Evolutionary conservation across 495 filamentous ascomycete genomes (phyloP).

Genomic region (Trichoderma orchidacearum): DNA sequence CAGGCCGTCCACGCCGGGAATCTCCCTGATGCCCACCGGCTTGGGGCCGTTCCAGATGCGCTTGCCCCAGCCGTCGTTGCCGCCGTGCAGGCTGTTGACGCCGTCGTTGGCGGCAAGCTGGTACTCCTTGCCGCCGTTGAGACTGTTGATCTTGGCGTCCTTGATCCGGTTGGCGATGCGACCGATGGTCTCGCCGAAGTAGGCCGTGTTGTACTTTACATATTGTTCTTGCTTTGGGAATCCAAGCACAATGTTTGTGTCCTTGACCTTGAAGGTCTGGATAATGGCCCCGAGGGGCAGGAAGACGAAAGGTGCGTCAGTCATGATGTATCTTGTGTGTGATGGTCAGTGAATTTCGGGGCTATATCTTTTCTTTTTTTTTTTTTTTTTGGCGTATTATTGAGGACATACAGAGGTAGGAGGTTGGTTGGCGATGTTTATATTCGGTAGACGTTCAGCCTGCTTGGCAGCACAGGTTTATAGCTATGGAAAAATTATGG

Average conservation of each 20-base stretch:
- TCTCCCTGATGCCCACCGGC: conserved; percentile 32
- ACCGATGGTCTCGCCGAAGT: conserved; percentile 89
- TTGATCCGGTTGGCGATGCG: conserved; percentile 81
- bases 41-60: conserved; percentile 64
- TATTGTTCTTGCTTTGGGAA: conserved; percentile 67
- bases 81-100: conserved; percentile 72
- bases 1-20: conserved; percentile 33
- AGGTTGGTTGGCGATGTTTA: background rate
- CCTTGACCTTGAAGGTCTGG: conserved; percentile 63
- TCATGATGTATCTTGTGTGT: conserved; percentile 20
- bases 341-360: background rate
- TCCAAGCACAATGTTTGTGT: conserved; percentile 72
- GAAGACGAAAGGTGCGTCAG: conserved; percentile 44
- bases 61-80: conserved; percentile 72
- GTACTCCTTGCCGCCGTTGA: conserved; percentile 61
- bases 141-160: conserved; percentile 48
- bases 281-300: conserved; percentile 80
- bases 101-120: conserved; percentile 60
- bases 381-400: background rate
- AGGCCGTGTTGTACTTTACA: conserved; percentile 54
- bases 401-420: background rate
- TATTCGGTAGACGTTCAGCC: background rate
- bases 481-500: background rate
- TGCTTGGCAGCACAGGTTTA: too few species aligned
- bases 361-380: background rate